Conservation (phyloP, 768 basidiomycete genomes). For the Coprinopsis marcescibilis region DNA sequence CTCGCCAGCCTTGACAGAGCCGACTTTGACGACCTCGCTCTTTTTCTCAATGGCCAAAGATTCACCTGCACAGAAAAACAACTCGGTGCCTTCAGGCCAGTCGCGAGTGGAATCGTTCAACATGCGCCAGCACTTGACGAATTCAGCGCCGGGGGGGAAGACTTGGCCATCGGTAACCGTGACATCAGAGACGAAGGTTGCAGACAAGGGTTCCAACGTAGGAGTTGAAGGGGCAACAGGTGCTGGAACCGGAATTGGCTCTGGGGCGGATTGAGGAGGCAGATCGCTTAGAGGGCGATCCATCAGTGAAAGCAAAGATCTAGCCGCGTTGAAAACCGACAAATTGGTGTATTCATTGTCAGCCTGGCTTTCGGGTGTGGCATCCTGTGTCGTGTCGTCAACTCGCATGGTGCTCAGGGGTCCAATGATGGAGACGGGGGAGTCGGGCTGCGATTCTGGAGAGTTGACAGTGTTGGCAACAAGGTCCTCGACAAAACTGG, state of each 20-base stretch:
- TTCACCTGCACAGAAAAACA: constrained; percentile 70
- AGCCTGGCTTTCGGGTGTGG: no score
- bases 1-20: constrained; percentile 49
- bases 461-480: not conserved
- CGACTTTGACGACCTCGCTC: constrained; percentile 40
- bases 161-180: constrained; percentile 71
- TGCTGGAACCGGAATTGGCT: not conserved
- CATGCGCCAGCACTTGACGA: constrained; percentile 80
- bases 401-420: not conserved
- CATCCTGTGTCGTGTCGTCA: not conserved
- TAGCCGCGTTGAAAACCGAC: no score
- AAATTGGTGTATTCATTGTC: no score
- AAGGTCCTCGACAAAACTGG: constrained; percentile 9
- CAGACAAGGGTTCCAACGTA: constrained; percentile 16
- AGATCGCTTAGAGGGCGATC: no score
- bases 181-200: constrained; percentile 57
- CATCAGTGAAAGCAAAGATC: no score
- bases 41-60: constrained; percentile 37
- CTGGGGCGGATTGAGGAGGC: no score
- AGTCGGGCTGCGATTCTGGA: not conserved
- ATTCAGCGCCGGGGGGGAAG: constrained; percentile 81
- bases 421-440: not conserved
- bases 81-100: constrained; percentile 66
- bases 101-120: constrained; percentile 53
- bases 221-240: not conserved